Conservation (phyloP, 805 yeast genomes). For the Monosporozyma aquatica region DNA sequence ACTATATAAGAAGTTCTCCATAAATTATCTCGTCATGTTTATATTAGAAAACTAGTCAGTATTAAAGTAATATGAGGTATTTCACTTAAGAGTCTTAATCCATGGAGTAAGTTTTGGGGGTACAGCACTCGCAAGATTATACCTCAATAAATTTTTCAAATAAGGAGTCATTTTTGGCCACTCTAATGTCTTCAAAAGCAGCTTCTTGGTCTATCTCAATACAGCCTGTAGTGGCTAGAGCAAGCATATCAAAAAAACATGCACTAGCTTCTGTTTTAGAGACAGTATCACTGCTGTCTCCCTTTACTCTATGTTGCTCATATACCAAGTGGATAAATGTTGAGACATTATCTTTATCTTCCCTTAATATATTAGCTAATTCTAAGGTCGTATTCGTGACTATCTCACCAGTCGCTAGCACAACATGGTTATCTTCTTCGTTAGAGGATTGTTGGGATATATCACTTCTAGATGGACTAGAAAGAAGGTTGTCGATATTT, state of each 20-base stretch:
- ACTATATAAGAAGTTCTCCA: too few species aligned
- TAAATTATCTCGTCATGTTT: too few species aligned
- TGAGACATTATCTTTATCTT: constrained; percentile 9
- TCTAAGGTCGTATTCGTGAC: constrained; percentile 23
- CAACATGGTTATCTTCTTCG: constrained; percentile 10
- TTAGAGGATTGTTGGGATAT: not conserved
- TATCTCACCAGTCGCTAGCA: constrained; percentile 15
- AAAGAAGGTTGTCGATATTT: not conserved
- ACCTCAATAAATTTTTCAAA: constrained; percentile 24
- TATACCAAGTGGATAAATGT: constrained; percentile 11
- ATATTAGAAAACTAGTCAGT: too few species aligned
- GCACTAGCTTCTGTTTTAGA: constrained; percentile 23
- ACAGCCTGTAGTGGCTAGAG: constrained; percentile 70
- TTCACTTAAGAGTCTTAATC: too few species aligned
- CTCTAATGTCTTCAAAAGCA: constrained; percentile 51
- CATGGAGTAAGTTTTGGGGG: too few species aligned
- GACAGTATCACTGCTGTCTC: not conserved
- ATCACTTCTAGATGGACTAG: not conserved
- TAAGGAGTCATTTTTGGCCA: constrained; percentile 38
- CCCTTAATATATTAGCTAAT: constrained; percentile 23
- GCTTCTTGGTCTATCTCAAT: constrained; percentile 50
- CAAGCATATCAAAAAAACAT: constrained; percentile 72
- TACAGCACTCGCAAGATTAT: too few species aligned
- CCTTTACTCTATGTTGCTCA: constrained; percentile 1
- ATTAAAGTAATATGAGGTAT: too few species aligned